Evolutionary conservation across 2,329 filamentous ascomycete genomes (phyloP).

Genomic region (Decorospora gaudefroyi): DNA sequence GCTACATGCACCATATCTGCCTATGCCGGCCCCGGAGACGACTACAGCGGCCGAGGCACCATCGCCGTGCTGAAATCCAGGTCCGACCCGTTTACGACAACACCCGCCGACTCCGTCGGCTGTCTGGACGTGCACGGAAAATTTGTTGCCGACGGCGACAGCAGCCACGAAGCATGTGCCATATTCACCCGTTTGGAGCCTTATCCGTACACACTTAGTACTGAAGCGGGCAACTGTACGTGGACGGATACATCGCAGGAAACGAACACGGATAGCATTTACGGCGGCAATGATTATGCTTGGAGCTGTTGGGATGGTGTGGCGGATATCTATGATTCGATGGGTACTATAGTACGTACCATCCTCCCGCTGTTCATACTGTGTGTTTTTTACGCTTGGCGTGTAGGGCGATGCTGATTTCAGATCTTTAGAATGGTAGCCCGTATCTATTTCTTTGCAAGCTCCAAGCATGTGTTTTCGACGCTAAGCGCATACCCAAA

Average conservation of each 20-base stretch:
- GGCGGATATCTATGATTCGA: slow-evolving; percentile 31
- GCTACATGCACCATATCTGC: slow-evolving; percentile 15
- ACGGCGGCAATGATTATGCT: slow-evolving; percentile 33
- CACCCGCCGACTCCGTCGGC: slow-evolving; percentile 32
- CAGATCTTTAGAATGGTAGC: slow-evolving; percentile 33
- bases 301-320: slow-evolving; percentile 32
- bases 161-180: slow-evolving; percentile 26
- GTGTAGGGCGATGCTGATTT: neutral
- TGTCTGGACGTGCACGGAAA: slow-evolving; percentile 34
- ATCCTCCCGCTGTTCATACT: too few species aligned
- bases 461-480: slow-evolving; percentile 43
- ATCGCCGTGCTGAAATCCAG: slow-evolving; percentile 40
- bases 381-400: too few species aligned
- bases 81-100: slow-evolving; percentile 32
- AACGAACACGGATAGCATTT: slow-evolving; percentile 38
- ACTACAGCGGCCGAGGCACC: slow-evolving; percentile 38
- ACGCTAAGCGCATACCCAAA: slow-evolving; percentile 32
- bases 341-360: slow-evolving; percentile 44
- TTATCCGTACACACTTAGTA: slow-evolving; percentile 40
- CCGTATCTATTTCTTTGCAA: slow-evolving; percentile 41
- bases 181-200: slow-evolving; percentile 24
- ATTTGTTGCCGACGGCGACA: slow-evolving; percentile 20
- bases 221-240: slow-evolving; percentile 37
- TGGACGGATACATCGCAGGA: slow-evolving; percentile 35
- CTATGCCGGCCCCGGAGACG: slow-evolving; percentile 27